Evolutionary conservation across 106 monocot genomes (phyloP), one percentile per base, ranked within the genome.

Genomic region (Platanthera guangdongensis): DNA sequence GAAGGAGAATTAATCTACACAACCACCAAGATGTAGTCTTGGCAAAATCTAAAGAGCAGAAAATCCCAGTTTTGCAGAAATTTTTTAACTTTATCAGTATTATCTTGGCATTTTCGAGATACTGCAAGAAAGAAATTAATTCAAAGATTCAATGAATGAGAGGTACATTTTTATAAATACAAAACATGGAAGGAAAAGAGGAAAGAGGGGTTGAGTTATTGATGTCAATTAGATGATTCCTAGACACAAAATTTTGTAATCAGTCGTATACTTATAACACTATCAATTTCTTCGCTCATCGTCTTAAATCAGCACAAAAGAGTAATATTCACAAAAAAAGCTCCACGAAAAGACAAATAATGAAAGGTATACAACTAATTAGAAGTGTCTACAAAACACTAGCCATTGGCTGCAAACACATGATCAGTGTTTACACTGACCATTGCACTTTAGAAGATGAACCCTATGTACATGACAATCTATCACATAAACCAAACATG

Each of bases 11-110:
- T 53, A 88, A 68, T 83, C 97, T 86, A 72, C 75, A 97, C 80
- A 94, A 69, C 97, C 97, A 97, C 97, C 97, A 97, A 82, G 84
- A 83, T 51, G 91, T 78, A 57, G 75, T 93, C 80, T 57, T 81
- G 76, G 14, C 76, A 55, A 76, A 79, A 81, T 19, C 75, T 75
- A 74, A 28, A 81, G 28, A 78, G 81, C 68, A 80, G 74, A 74
- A 75, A 22, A 52, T 78, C 68, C 71, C 62, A 25, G 83, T 63
- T 12, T 45, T 46, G 7, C 39, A 74, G 49, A 85, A 78, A 51
- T 86, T 82, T 48, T 77, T 86, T 78, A 78, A 77, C 76, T 83
- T 91, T 75, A 76, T 85, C 16, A 97, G 80, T 55, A 92, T 73
- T 14, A 91, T 76, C 55, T 88, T 86, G 57, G 89, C 87, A 86